phyloP scores from a whole-genome alignment of 257 asterid genomes.

The Nemophila menziesii region DNA sequence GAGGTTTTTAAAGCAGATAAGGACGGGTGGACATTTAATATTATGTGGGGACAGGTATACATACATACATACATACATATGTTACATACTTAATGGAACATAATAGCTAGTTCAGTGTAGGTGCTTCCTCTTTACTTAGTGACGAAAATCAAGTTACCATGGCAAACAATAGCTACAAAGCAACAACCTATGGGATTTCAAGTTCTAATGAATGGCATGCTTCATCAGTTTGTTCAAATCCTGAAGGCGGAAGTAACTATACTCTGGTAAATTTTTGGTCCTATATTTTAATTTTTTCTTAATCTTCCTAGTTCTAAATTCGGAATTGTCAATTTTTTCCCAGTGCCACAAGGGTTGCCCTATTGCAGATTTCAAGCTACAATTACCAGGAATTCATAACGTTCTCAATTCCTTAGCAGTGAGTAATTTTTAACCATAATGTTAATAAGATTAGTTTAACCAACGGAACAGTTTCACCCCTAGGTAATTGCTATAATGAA shows the following conservation, averaged over 20 bases:
- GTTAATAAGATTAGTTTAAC: no score
- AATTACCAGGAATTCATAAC: constrained; percentile 30
- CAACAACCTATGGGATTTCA: constrained; percentile 25
- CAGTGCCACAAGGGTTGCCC: constrained; percentile 23
- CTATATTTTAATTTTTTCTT: neutral
- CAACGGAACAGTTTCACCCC: no score
- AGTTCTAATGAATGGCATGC: constrained; percentile 26
- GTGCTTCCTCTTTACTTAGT: constrained; percentile 20
- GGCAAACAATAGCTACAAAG: constrained; percentile 12
- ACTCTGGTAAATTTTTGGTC: constrained; percentile 17
- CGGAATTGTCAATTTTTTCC: neutral
- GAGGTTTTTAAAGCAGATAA: constrained; percentile 21
- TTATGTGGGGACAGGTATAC: constrained; percentile 27
- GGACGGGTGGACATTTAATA: constrained; percentile 24
- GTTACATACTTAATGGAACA: neutral
- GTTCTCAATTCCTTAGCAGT: constrained; percentile 35
- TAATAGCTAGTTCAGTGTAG: constrained; percentile 1
- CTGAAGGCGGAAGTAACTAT: constrained; percentile 25
- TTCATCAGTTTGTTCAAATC: constrained; percentile 20
- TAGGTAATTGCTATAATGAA: constrained; percentile 27
- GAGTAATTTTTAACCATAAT: constrained; percentile 6
- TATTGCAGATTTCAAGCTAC: constrained; percentile 24
- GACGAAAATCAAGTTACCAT: constrained; percentile 1
- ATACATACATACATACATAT: neutral
- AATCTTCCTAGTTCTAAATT: neutral